These are phyloP conservation scores for Helicostylum pulchrum DNA, from an alignment of 192 early-diverging fungal genomes.

Conservation along the genomic window DNA sequence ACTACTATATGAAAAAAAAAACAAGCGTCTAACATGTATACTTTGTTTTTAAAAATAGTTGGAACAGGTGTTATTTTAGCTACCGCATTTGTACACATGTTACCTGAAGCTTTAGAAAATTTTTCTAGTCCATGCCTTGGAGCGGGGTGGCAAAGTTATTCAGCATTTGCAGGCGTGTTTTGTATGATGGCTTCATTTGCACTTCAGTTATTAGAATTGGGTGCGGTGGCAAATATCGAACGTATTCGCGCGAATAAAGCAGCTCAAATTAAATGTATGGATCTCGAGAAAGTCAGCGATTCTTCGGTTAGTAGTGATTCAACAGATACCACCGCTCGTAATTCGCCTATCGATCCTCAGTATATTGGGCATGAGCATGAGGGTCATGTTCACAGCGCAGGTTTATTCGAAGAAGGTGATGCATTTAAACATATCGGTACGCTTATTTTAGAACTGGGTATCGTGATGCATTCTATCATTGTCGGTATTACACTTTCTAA, in stretches of 20 bases:
- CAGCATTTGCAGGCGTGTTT: conserved; percentile 32
- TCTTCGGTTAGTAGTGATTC: neutral
- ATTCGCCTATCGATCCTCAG: neutral
- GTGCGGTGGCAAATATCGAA: conserved; percentile 21
- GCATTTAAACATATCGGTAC: conserved; percentile 50
- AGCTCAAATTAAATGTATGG: neutral
- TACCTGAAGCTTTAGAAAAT: conserved; percentile 45
- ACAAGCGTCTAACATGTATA: neutral
- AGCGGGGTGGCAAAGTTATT: conserved; percentile 23
- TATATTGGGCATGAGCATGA: neutral
- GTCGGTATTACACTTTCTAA: conserved; percentile 71
- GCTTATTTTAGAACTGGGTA: conserved; percentile 72
- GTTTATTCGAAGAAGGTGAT: conserved; percentile 34
- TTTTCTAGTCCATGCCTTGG: conserved; percentile 38
- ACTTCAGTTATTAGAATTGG: conserved; percentile 33
- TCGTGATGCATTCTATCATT: conserved; percentile 76
- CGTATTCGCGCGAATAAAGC: conserved; percentile 4
- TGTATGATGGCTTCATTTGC: conserved; percentile 34
- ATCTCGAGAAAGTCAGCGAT: conserved; percentile 2
- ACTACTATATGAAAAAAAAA: neutral
- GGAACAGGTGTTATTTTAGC: conserved; percentile 69
- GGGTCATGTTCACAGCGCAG: conserved; percentile 35
- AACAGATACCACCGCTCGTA: neutral
- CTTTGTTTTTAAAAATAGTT: conserved; percentile 21
- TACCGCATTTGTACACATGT: conserved; percentile 74